These are phyloP conservation scores for Capsicum rhomboideum DNA, from an alignment of 257 asterid species.

Conservation along the genomic window DNA sequence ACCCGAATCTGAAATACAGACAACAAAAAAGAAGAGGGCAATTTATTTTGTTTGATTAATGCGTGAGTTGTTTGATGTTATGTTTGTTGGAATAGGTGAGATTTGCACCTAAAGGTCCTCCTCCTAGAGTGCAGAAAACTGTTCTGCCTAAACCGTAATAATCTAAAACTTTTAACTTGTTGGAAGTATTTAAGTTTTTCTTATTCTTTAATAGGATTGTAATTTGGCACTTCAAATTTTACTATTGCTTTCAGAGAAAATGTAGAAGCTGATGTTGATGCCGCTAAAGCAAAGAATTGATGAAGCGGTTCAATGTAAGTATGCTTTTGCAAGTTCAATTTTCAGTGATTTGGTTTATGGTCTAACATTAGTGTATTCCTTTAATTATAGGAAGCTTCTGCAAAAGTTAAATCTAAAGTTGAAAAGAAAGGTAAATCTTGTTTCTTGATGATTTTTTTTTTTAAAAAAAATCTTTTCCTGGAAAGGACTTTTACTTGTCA, in stretches of 20 bases:
- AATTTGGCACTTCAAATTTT: background rate
- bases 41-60: background rate
- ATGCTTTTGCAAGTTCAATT: background rate
- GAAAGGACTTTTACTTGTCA: no score
- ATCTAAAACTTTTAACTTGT: no score
- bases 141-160: slow-evolving; percentile 57
- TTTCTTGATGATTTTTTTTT: no score
- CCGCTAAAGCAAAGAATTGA: slow-evolving; percentile 50
- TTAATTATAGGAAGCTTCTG: slow-evolving; percentile 47
- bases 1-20: no score
- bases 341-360: background rate
- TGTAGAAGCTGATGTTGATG: slow-evolving; percentile 46
- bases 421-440: slow-evolving; percentile 54
- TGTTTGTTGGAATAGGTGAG: slow-evolving; percentile 39
- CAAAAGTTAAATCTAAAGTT: slow-evolving; percentile 32
- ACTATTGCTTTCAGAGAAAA: slow-evolving; percentile 70
- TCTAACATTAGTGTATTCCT: background rate
- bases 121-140: slow-evolving; percentile 43
- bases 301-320: slow-evolving; percentile 56
- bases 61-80: background rate
- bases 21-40: no score
- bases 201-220: background rate
- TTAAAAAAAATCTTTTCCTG: no score
- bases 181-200: slow-evolving; percentile 20
- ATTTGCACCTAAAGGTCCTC: slow-evolving; percentile 77